phyloP scores from a whole-genome alignment of 805 yeast species.

The Yarrowia sp. region DNA sequence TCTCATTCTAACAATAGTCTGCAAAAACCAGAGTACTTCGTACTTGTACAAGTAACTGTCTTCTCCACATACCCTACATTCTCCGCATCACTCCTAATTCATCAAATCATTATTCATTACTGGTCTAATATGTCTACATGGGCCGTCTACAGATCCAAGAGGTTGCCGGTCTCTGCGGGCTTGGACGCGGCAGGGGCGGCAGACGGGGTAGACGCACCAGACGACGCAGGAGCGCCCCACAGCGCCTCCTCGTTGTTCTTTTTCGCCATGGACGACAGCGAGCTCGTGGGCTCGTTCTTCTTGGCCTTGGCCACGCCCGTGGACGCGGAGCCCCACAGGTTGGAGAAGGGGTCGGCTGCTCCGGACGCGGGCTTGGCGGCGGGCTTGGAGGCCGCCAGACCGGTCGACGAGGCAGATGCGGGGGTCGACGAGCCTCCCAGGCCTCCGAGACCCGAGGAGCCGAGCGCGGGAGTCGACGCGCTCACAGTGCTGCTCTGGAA shows the following conservation, averaged over 20 bases:
- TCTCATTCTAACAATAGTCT: too few relatives aligned
- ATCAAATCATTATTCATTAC: constrained; percentile 35
- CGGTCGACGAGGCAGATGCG: constrained; percentile 35
- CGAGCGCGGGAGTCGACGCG: constrained; percentile 41
- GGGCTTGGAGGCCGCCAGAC: constrained; percentile 42
- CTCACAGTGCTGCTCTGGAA: constrained; percentile 16
- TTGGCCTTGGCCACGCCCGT: constrained; percentile 39
- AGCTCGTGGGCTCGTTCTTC: constrained; percentile 42
- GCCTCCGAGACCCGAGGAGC: constrained; percentile 10
- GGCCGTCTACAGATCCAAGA: constrained; percentile 15
- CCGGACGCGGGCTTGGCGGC: constrained; percentile 41
- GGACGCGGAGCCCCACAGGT: constrained; percentile 51
- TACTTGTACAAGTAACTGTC: too few relatives aligned
- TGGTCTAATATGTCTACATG: constrained; percentile 27
- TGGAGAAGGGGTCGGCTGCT: constrained; percentile 51
- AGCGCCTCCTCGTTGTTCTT: constrained; percentile 30
- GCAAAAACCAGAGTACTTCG: too few relatives aligned
- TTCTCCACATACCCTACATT: too few relatives aligned
- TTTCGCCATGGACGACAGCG: constrained; percentile 34
- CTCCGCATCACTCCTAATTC: neutral
- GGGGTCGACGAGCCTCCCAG: constrained; percentile 17
- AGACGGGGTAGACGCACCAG: neutral
- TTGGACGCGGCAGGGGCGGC: constrained; percentile 14
- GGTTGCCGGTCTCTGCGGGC: constrained; percentile 34
- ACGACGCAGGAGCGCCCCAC: constrained; percentile 33